phyloP scores from a whole-genome alignment of 441 rosid genomes.

The Adansonia madagascariensis region DNA sequence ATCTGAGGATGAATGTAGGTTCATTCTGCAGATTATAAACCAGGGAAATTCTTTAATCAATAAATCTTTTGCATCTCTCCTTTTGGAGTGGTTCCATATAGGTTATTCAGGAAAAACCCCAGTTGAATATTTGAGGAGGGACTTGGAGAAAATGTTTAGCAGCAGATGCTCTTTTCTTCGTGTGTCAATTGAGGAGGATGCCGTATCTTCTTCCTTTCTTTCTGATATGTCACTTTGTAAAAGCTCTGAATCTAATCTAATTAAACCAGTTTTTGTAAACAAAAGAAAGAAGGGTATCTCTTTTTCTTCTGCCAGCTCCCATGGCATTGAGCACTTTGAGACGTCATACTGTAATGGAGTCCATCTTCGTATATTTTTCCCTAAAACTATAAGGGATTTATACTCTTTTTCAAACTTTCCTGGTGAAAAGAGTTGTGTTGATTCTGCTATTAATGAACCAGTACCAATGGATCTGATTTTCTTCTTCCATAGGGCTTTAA shows the following conservation, averaged over 20 bases:
- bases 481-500: constrained; percentile 85
- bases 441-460: constrained; percentile 41
- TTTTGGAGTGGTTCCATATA: constrained; percentile 62
- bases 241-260: constrained; percentile 33
- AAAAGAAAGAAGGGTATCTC: constrained; percentile 38
- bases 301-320: constrained; percentile 34
- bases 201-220: constrained; percentile 39
- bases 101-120: constrained; percentile 65
- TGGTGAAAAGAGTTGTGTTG: constrained; percentile 41
- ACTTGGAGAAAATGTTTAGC: constrained; percentile 53
- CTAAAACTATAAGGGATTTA: constrained; percentile 35
- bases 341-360: constrained; percentile 57
- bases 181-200: constrained; percentile 43
- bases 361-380: constrained; percentile 49
- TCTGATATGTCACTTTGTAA: constrained; percentile 27
- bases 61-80: constrained; percentile 53
- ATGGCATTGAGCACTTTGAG: constrained; percentile 33
- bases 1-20: constrained; percentile 59
- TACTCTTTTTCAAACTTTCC: constrained; percentile 39
- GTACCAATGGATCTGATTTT: constrained; percentile 75
- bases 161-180: constrained; percentile 45
- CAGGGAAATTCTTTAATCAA: constrained; percentile 39
- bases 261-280: constrained; percentile 32
- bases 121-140: constrained; percentile 51
- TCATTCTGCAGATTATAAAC: constrained; percentile 51